phyloP scores from a whole-genome alignment of 2,329 filamentous ascomycete species.

The Pezicula rhizophila region DNA sequence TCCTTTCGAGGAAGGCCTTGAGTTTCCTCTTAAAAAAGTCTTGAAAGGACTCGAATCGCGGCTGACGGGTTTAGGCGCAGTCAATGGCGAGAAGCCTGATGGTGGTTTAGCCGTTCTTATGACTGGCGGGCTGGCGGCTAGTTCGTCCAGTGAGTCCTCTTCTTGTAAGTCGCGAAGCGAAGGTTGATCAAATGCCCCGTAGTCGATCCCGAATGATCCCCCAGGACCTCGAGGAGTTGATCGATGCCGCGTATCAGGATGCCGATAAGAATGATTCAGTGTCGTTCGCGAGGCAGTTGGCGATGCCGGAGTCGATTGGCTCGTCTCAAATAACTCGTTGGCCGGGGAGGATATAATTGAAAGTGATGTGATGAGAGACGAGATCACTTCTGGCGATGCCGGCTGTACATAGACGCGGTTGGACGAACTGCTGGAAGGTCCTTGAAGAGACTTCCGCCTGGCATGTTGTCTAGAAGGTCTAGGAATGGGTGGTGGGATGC shows the following conservation, averaged over 20 bases:
- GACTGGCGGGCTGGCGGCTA: slow-evolving; percentile 61
- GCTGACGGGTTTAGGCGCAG: slow-evolving; percentile 46
- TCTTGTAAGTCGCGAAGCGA: slow-evolving; percentile 43
- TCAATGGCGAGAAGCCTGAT: slow-evolving; percentile 66
- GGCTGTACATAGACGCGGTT: slow-evolving; percentile 27
- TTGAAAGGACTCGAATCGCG: slow-evolving; percentile 44
- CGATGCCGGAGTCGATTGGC: slow-evolving; percentile 28
- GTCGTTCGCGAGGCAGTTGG: slow-evolving; percentile 29
- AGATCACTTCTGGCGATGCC: slow-evolving; percentile 61
- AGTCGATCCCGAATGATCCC: slow-evolving; percentile 63
- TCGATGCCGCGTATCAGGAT: slow-evolving; percentile 14
- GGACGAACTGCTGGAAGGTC: slow-evolving; percentile 18
- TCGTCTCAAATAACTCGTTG: slow-evolving; percentile 61
- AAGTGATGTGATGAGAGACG: slow-evolving; percentile 62
- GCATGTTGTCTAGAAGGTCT: slow-evolving; percentile 21
- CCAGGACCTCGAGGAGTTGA: slow-evolving; percentile 14
- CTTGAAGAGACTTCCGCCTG: slow-evolving; percentile 24
- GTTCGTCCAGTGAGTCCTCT: slow-evolving; percentile 48
- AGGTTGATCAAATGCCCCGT: slow-evolving; percentile 56
- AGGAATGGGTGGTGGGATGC: slow-evolving; percentile 22
- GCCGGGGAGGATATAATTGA: slow-evolving; percentile 63
- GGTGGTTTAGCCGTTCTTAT: slow-evolving; percentile 78
- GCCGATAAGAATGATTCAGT: slow-evolving; percentile 15
- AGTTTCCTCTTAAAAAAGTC: slow-evolving; percentile 50
- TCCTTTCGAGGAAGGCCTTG: slow-evolving; percentile 53